phyloP scores from a whole-genome alignment of 2,329 filamentous ascomycete species.

The Diplodia sapinea region DNA sequence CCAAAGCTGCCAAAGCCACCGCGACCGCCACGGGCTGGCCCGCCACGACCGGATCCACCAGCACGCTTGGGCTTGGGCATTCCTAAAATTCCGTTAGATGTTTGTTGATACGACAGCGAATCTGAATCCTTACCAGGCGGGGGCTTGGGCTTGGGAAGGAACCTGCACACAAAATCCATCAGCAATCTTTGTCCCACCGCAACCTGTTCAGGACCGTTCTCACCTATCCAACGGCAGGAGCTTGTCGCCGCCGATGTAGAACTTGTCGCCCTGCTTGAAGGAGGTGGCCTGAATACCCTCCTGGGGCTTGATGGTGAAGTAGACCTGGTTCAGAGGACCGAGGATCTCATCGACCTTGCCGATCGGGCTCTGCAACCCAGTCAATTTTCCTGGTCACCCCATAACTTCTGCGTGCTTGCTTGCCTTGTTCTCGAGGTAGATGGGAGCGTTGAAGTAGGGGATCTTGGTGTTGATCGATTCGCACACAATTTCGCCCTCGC shows the following conservation, averaged over 20 bases:
- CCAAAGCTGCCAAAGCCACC: slow-evolving; percentile 56
- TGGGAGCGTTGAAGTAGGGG: slow-evolving; percentile 98
- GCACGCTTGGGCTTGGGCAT: slow-evolving; percentile 73
- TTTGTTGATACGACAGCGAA: slow-evolving; percentile 9
- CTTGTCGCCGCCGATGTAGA: slow-evolving; percentile 95
- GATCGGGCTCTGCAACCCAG: slow-evolving; percentile 68
- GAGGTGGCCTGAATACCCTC: slow-evolving; percentile 94
- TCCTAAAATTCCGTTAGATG: slow-evolving; percentile 53
- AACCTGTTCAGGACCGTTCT: slow-evolving; percentile 23
- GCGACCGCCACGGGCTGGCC: slow-evolving; percentile 47
- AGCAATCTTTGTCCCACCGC: slow-evolving; percentile 32
- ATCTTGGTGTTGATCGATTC: slow-evolving; percentile 93
- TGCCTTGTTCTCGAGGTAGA: slow-evolving; percentile 98
- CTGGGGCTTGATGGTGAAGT: slow-evolving; percentile 96
- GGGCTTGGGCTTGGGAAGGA: slow-evolving; percentile 91
- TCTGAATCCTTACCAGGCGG: slow-evolving; percentile 54
- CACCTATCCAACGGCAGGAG: slow-evolving; percentile 87
- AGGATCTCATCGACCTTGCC: slow-evolving; percentile 99
- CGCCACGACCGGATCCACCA: slow-evolving; percentile 63
- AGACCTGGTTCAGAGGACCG: slow-evolving; percentile 96
- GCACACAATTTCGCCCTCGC: slow-evolving; percentile 98
- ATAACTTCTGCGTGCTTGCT: slow-evolving; percentile 34
- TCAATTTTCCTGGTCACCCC: slow-evolving; percentile 35
- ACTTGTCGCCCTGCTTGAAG: slow-evolving; percentile 96
- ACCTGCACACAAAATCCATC: slow-evolving; percentile 56